Evolutionary conservation across 2,329 filamentous ascomycete genomes (phyloP), one percentile per base, ranked within the genome.

Genomic region (Pestalotiopsis sp.): DNA sequence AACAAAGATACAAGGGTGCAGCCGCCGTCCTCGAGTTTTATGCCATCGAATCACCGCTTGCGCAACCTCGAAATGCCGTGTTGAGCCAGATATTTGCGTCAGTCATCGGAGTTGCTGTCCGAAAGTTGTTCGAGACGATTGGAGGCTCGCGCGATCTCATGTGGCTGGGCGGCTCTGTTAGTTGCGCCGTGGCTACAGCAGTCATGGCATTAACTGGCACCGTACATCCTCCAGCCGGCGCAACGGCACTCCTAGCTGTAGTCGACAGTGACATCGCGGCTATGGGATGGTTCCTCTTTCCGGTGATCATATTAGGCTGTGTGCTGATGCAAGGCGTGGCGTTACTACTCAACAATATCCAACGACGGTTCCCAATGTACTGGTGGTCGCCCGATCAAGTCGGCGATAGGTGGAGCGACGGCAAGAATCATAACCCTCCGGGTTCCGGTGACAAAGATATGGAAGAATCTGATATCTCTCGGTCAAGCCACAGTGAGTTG

Each of bases 11-110:
- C 9, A 9, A 92, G 90, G 92, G 92, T 65, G 92, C 92, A 4
- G 89, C 91, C 2, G 92, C 92, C 14, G 91, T 94, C n/a, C 86
- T 94, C 49, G 87, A 92, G 74, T 94, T 92, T 78, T 90, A 90
- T 73, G 85, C 88, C 61, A 90, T 93, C 72, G 89, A 92, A 64
- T 91, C 91, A 0, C 91, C 92, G 0, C 86, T 94, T 36, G 85
- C 92, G 0, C 92, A 94, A 75, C 92, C 92, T 1, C 89, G 92
- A 27, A 93, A 91, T 77, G 85, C 88, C 57, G 77, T 94, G 14
- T 70, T 91, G 6, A 90, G 91, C n/a, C 92, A 94, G 75, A 67
- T 92, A 38, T 77, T 93, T 57, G 84, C 90, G 1, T 85, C 88
- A 12, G 49, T 89, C 3, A 81, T 90, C 41, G 92, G 91, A 11